Base-by-base conservation (phyloP, 768 basidiomycete genomes). In the Daedalea quercina region DNA sequence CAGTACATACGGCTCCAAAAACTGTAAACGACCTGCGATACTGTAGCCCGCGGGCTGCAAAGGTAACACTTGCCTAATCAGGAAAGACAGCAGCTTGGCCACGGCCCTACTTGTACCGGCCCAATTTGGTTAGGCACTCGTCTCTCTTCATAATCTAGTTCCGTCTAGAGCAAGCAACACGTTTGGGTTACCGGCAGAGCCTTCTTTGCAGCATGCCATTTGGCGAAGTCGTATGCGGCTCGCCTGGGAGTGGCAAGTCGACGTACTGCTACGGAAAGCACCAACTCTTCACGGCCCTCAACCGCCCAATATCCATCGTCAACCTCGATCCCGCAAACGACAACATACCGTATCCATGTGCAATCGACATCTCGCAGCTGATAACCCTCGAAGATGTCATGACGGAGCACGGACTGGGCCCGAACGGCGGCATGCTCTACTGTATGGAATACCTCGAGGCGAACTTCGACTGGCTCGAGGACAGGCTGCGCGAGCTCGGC, bases 271-370 rank as follows among this genome's bases (percentile, higher is more conserved):
- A 85, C 55, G 90, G 90, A 40, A 93, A 92, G 73, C 73, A 90
- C 59, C 90, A 93, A 52, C 85, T 98, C 17, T 87, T 95, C 63
- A 84, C 82, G 12, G 95, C 93, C 1, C 80, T 98, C 37, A 71
- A 80, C 24, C 82, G 95, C 0, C 92, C 93, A 1, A 85, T 97
- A 42, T 81, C 90, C 33, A 76, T 98, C 57, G 85, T 98, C 54
- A 99, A 98, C 71, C 80, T 99, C 51, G 96, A 99, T 66, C 95
- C 96, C 0, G 96, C 96, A 20, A 94, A 95, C 63, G 85, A 90
- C 52, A 73, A 77, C 53, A 85, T 94, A 25, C 85, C 92, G 22
- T 99, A 98, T 69, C 93, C 93, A 25, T 95, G 92, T 65, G 82
- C 88, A 0, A 74, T 99, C 65, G 83, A 89, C 65, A 87, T 98